These are phyloP conservation scores for Tuber indicum DNA, from an alignment of 495 filamentous ascomycete species.

Conservation along the genomic window DNA sequence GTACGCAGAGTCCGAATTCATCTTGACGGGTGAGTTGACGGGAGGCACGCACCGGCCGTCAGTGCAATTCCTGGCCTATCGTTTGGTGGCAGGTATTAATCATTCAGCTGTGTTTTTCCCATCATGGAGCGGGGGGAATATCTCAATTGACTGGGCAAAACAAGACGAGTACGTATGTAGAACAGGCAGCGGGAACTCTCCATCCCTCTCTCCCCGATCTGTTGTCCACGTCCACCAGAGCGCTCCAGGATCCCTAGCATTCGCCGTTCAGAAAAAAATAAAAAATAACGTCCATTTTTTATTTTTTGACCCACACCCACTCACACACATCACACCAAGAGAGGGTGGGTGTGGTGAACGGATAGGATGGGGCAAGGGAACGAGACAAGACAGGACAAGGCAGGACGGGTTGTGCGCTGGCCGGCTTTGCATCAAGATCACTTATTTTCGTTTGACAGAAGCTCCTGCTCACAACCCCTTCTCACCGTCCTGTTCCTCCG, in stretches of 20 bases:
- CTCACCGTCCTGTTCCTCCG: conserved; percentile 8
- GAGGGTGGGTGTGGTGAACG: conserved; percentile 26
- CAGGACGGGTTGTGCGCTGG: conserved; percentile 37
- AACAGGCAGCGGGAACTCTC: not conserved
- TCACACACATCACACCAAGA: conserved; percentile 9
- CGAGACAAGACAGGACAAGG: conserved; percentile 17
- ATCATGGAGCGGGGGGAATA: not conserved
- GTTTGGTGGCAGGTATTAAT: not conserved
- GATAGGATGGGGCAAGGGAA: conserved; percentile 11
- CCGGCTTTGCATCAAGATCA: conserved; percentile 39
- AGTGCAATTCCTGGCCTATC: not conserved
- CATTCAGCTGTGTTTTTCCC: conserved; percentile 1
- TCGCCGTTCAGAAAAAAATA: conserved; percentile 28
- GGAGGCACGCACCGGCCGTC: not conserved
- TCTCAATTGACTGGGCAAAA: not conserved
- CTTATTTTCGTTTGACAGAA: conserved; percentile 36
- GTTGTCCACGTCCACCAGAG: conserved; percentile 29
- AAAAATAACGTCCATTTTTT: not conserved
- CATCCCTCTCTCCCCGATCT: conserved; percentile 21
- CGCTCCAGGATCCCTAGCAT: conserved; percentile 21
- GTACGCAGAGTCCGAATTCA: not conserved
- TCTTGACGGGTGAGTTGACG: not conserved
- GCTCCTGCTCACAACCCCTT: conserved; percentile 19
- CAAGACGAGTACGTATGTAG: not conserved
- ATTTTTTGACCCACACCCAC: not conserved